Percentiles rank a stretch among this genome's conserved stretches.
Evolutionary conservation across 495 filamentous ascomycete genomes (phyloP).

Genomic region (Hypomontagnella monticulosa): DNA sequence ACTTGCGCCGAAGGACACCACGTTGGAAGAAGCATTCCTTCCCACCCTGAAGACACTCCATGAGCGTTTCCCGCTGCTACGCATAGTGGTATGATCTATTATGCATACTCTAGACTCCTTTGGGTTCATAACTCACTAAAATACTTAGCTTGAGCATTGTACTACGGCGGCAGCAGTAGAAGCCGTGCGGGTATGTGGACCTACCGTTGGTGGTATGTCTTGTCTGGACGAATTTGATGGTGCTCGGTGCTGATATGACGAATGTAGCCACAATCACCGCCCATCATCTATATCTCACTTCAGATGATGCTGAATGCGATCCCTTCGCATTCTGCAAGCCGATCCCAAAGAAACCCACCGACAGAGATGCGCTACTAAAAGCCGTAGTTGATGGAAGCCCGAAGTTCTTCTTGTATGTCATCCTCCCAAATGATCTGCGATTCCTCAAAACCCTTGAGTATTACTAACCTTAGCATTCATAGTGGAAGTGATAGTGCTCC

Average conservation of each 20-base stretch:
- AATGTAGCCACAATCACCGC: constrained; percentile 57
- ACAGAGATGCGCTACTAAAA: constrained; percentile 77
- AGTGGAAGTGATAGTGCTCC: constrained; percentile 74
- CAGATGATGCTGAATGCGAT: constrained; percentile 78
- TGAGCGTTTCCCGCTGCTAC: constrained; percentile 76
- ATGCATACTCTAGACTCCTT: not conserved
- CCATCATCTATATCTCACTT: constrained; percentile 82
- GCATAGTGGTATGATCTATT: constrained; percentile 65
- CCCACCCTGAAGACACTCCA: constrained; percentile 79
- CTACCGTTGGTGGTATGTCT: constrained; percentile 72
- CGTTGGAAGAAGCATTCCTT: constrained; percentile 83
- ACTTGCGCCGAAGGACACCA: constrained; percentile 67
- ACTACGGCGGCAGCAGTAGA: constrained; percentile 84
- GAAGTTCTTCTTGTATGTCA: constrained; percentile 81
- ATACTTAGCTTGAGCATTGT: constrained; percentile 71
- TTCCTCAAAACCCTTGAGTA: not conserved
- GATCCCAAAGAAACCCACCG: constrained; percentile 75
- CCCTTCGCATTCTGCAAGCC: constrained; percentile 90
- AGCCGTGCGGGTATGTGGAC: constrained; percentile 77
- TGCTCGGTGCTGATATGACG: constrained; percentile 3
- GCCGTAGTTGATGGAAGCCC: constrained; percentile 72
- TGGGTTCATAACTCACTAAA: constrained; percentile 50
- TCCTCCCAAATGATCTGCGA: constrained; percentile 35
- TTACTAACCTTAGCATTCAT: constrained; percentile 1
- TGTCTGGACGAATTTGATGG: not conserved